These are phyloP conservation scores for Eremochloa ophiuroides DNA, from an alignment of 176 grass and related monocot species.

Conservation along the genomic window DNA sequence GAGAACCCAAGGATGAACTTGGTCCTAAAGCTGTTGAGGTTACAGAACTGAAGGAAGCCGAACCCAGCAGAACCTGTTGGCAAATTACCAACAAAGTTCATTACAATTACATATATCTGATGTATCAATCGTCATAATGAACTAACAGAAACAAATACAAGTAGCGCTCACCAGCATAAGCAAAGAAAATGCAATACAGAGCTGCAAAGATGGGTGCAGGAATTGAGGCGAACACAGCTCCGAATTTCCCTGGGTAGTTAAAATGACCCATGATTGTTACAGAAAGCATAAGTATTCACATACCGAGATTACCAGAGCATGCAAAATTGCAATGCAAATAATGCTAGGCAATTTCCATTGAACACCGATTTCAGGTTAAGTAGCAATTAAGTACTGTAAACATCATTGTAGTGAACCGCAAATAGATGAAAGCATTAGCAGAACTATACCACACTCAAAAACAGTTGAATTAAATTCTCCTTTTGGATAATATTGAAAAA, in stretches of 20 bases:
- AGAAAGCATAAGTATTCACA: neutral
- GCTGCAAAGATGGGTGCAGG: constrained; percentile 92
- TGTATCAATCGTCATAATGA: neutral
- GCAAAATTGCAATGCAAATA: neutral
- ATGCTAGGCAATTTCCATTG: neutral
- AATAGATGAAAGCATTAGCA: neutral
- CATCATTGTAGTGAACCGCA: neutral
- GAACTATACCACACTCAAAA: neutral
- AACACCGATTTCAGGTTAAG: neutral
- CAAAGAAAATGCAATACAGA: constrained; percentile 98
- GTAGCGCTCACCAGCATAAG: constrained; percentile 76
- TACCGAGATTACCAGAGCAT: neutral
- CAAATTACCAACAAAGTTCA: constrained; percentile 21
- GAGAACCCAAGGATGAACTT: constrained; percentile 98
- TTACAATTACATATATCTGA: neutral
- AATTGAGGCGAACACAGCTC: constrained; percentile 98
- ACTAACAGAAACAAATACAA: neutral
- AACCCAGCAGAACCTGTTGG: constrained; percentile 79
- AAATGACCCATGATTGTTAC: neutral
- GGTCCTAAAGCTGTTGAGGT: constrained; percentile 95
- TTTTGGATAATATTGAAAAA: neutral
- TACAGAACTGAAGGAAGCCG: constrained; percentile 97
- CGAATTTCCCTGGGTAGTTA: constrained; percentile 81
- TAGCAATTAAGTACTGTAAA: neutral
- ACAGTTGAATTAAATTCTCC: neutral